These are phyloP conservation scores for Boletus rex-veris DNA, from an alignment of 768 basidiomycete species.

Conservation along the genomic window DNA sequence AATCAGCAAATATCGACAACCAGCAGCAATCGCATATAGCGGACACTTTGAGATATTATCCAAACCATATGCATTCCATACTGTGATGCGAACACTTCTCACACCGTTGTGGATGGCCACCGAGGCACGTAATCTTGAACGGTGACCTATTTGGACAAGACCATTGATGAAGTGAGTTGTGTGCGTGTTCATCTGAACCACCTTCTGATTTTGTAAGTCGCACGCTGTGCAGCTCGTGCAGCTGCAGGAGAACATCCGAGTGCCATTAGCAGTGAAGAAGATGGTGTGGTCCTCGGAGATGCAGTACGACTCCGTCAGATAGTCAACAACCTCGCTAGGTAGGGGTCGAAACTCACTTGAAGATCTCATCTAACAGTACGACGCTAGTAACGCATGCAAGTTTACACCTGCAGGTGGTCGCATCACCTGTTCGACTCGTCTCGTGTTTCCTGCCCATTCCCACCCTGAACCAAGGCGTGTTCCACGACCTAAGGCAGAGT, in stretches of 20 bases:
- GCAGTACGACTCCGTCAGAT: constrained; percentile 80
- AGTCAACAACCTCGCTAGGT: constrained; percentile 81
- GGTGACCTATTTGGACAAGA: constrained; percentile 62
- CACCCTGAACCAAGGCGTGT: constrained; percentile 10
- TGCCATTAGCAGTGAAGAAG: constrained; percentile 32
- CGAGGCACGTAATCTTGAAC: constrained; percentile 60
- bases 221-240: constrained; percentile 55
- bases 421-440: constrained; percentile 62
- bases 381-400: constrained; percentile 68
- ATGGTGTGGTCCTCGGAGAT: constrained; percentile 78
- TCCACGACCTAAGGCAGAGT: constrained; percentile 1
- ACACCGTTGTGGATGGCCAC: constrained; percentile 66
- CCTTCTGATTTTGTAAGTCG: constrained; percentile 39
- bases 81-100: constrained; percentile 71
- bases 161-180: constrained; percentile 53
- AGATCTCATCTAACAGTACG: background rate
- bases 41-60: constrained; percentile 72
- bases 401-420: constrained; percentile 71
- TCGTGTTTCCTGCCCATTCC: constrained; percentile 39
- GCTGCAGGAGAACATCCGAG: constrained; percentile 49
- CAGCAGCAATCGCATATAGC: constrained; percentile 74
- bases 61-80: constrained; percentile 73
- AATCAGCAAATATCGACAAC: constrained; percentile 1
- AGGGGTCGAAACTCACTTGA: background rate
- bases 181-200: background rate